A percentile compares a stretch with the other conserved stretches of the same genome.
Conservation (phyloP, 176 grass and related monocot genomes). For the Musa schizocarpa region DNA sequence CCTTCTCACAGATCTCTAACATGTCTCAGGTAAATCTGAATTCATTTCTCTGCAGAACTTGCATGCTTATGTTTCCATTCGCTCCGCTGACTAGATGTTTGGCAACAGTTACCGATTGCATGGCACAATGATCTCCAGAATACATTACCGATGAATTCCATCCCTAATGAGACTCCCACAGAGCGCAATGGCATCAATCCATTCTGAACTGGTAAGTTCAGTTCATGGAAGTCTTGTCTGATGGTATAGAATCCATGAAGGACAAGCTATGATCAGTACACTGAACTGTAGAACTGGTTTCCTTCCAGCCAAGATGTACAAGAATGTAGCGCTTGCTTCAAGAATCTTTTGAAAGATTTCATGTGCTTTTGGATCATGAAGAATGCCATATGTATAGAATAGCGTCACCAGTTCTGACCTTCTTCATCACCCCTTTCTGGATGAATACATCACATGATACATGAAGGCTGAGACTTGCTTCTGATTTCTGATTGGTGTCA, state of each 20-base stretch:
- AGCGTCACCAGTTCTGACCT: background rate
- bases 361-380: background rate
- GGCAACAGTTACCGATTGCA: background rate
- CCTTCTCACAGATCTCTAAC: constrained; percentile 23
- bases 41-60: constrained; percentile 2
- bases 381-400: background rate
- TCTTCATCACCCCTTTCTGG: background rate
- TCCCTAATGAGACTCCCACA: background rate
- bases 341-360: background rate
- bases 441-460: background rate
- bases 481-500: background rate
- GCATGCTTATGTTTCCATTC: background rate
- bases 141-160: background rate
- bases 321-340: background rate
- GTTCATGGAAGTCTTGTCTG: background rate
- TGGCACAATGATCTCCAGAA: background rate
- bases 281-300: background rate
- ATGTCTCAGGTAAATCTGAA: constrained; percentile 48
- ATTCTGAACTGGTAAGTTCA: background rate
- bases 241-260: background rate
- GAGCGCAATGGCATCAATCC: background rate
- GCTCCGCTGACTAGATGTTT: background rate
- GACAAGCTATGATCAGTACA: background rate
- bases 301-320: background rate
- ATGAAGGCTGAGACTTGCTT: background rate